Evolutionary conservation across 371 early-diverging fungal species (phyloP).

Genomic region (Entomophthora muscae): DNA sequence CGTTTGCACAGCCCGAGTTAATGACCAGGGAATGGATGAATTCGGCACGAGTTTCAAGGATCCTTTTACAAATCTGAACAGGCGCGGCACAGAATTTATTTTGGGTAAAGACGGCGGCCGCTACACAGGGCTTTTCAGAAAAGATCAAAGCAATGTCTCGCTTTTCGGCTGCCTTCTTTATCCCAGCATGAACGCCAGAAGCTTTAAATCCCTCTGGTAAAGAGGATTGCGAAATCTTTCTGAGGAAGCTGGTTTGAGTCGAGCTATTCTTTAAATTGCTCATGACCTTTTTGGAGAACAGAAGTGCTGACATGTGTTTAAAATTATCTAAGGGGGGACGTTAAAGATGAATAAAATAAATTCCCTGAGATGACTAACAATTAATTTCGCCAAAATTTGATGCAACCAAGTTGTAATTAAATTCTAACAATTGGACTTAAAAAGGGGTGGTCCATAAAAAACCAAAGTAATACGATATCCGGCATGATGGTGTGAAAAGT

Average conservation of each 20-base stretch:
- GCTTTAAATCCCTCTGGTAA: constrained; percentile 65
- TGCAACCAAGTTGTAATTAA: too few relatives aligned
- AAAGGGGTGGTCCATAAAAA: too few relatives aligned
- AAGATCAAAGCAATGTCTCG: constrained; percentile 67
- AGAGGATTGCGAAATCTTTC: neutral
- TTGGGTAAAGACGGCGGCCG: constrained; percentile 80
- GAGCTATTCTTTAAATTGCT: neutral
- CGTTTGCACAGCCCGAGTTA: constrained; percentile 92
- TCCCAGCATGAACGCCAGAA: constrained; percentile 49
- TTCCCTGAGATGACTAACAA: too few relatives aligned
- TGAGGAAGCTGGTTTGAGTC: neutral
- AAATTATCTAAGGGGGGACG: too few relatives aligned
- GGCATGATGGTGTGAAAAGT: too few relatives aligned
- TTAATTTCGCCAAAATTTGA: too few relatives aligned
- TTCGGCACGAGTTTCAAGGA: constrained; percentile 29
- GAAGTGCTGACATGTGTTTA: neutral
- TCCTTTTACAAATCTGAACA: constrained; percentile 47
- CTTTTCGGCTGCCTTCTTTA: constrained; percentile 56
- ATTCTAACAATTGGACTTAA: too few relatives aligned
- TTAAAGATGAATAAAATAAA: too few relatives aligned
- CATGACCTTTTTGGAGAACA: neutral
- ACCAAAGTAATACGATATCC: too few relatives aligned
- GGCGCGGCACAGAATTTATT: constrained; percentile 88
- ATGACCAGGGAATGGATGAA: constrained; percentile 49
- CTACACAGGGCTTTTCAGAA: constrained; percentile 53